Evolutionary conservation across 805 yeast species (phyloP).

Genomic region (Limtongozyma cylindracea): DNA sequence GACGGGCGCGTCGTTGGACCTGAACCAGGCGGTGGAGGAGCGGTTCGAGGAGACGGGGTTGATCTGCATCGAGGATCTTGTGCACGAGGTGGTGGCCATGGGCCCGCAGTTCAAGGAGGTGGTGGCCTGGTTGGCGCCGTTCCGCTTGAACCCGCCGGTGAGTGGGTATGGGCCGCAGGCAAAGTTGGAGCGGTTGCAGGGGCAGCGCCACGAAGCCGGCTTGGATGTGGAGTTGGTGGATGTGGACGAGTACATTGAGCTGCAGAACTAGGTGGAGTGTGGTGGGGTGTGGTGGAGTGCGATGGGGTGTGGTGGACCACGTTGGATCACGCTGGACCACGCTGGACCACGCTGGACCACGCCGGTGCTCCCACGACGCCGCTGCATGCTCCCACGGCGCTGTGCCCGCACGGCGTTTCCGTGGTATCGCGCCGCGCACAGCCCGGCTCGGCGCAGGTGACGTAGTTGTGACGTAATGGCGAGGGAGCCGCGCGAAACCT

Average conservation of each 20-base stretch:
- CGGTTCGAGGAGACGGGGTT: constrained; percentile 27
- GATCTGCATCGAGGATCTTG: constrained; percentile 60
- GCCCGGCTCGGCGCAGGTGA: no score
- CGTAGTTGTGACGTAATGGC: no score
- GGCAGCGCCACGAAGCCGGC: constrained; percentile 26
- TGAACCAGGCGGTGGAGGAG: constrained; percentile 55
- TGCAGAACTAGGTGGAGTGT: constrained; percentile 39
- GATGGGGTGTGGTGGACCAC: no score
- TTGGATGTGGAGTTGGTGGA: constrained; percentile 49
- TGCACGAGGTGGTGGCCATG: constrained; percentile 39
- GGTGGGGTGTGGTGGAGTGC: no score
- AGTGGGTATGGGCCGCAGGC: constrained; percentile 55
- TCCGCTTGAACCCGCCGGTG: constrained; percentile 41
- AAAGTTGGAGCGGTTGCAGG: constrained; percentile 36
- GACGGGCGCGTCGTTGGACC: no score
- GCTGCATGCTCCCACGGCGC: no score
- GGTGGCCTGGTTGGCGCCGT: constrained; percentile 41
- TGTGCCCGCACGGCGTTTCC: no score
- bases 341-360: no score
- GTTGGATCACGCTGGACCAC: no score
- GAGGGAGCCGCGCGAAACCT: no score
- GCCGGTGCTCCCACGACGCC: no score
- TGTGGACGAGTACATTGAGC: constrained; percentile 41
- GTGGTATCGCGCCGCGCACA: no score
- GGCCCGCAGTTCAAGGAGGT: constrained; percentile 41